phyloP scores from a whole-genome alignment of 306 rosid genomes.

The Oemleria cerasiformis region DNA sequence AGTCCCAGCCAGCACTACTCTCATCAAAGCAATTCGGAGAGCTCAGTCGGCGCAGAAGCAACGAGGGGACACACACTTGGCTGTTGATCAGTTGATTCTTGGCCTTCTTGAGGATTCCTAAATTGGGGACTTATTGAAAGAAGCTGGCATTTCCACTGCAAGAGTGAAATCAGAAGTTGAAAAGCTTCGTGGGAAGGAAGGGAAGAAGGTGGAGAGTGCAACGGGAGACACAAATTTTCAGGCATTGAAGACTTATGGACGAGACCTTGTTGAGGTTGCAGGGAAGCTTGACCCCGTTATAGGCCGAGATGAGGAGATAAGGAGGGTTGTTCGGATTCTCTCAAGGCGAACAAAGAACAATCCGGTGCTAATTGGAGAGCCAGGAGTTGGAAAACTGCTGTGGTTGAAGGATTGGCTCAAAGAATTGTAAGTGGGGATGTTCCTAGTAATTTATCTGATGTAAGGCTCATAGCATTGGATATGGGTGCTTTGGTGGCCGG shows the following conservation, averaged over 20 bases:
- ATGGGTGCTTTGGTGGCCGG: slow-evolving; percentile 95
- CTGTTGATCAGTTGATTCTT: slow-evolving; percentile 78
- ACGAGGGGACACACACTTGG: slow-evolving; percentile 79
- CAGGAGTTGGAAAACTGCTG: slow-evolving; percentile 95
- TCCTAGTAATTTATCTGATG: slow-evolving; percentile 80
- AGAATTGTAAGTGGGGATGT: slow-evolving; percentile 81
- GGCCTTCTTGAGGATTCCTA: slow-evolving; percentile 91
- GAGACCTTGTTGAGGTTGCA: slow-evolving; percentile 82
- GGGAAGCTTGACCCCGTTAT: slow-evolving; percentile 92
- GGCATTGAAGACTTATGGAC: slow-evolving; percentile 78
- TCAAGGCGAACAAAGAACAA: slow-evolving; percentile 88
- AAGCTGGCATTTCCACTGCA: slow-evolving; percentile 62
- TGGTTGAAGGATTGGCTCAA: slow-evolving; percentile 89
- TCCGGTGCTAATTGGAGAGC: slow-evolving; percentile 92
- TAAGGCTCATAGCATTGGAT: slow-evolving; percentile 84
- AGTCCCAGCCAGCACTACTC: slow-evolving; percentile 62
- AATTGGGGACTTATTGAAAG: slow-evolving; percentile 70
- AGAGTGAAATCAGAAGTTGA: slow-evolving; percentile 68
- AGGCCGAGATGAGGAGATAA: slow-evolving; percentile 85
- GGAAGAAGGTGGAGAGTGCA: slow-evolving; percentile 86
- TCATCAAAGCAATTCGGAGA: slow-evolving; percentile 62
- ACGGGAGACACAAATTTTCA: slow-evolving; percentile 70
- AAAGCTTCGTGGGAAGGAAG: slow-evolving; percentile 80
- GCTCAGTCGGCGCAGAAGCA: slow-evolving; percentile 78
- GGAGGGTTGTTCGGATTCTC: slow-evolving; percentile 72